phyloP scores from a whole-genome alignment of 2,329 filamentous ascomycete species.

The Reticulascus tulasneorum region DNA sequence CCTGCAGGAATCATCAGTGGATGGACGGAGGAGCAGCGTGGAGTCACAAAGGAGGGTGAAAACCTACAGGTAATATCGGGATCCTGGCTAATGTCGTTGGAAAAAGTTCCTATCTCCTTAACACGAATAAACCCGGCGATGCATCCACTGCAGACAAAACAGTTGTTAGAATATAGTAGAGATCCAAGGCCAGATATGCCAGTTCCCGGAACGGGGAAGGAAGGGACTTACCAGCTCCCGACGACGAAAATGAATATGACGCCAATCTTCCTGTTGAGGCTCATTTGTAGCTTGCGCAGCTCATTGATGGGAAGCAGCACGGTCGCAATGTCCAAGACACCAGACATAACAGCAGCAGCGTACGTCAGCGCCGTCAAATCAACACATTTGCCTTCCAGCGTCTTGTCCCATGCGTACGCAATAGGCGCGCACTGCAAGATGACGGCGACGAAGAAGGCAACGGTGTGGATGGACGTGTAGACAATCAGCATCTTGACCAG shows the following conservation, averaged over 20 bases:
- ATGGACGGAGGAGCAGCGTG: not conserved
- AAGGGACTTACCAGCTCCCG: conserved; percentile 13
- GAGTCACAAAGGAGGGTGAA: not conserved
- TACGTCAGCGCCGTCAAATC: conserved; percentile 8
- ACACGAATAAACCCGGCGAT: conserved; percentile 13
- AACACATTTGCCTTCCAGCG: conserved; percentile 8
- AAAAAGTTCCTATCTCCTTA: conserved; percentile 10
- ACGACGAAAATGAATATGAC: conserved; percentile 13
- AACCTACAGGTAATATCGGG: conserved; percentile 10
- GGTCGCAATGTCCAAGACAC: conserved; percentile 14
- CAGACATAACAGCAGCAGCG: conserved; percentile 11
- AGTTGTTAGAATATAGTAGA: no score
- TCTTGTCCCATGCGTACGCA: conserved; percentile 12
- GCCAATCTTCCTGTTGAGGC: conserved; percentile 9
- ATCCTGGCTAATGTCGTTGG: conserved; percentile 1
- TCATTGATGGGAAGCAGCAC: conserved; percentile 12
- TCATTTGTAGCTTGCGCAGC: conserved; percentile 9
- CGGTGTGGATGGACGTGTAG: conserved; percentile 13
- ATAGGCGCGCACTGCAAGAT: conserved; percentile 16
- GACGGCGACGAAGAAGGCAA: conserved; percentile 18
- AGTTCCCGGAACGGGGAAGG: not conserved
- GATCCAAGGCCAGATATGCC: not conserved
- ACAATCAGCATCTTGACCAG: conserved; percentile 9
- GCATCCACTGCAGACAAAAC: conserved; percentile 6
- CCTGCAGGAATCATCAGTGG: conserved; percentile 9